Evolutionary conservation across 2,329 filamentous ascomycete genomes (phyloP).

Genomic region (Hymenoscyphus fructigenus): DNA sequence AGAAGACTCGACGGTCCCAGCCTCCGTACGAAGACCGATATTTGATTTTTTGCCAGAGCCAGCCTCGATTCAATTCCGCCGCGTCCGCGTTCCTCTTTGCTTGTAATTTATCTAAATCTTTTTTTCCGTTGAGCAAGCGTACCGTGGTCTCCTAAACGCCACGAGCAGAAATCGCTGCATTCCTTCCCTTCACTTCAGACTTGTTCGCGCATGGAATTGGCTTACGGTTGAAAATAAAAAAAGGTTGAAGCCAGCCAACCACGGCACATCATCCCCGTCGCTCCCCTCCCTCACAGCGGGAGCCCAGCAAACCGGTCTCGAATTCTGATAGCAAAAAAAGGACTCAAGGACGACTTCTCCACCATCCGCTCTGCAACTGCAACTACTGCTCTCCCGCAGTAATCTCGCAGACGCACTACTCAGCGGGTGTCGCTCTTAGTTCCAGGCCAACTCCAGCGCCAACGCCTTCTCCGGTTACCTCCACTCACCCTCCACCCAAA

Average conservation of each 20-base stretch:
- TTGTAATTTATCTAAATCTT: not conserved
- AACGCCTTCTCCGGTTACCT: conserved; percentile 1
- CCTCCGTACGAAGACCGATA: conserved; percentile 1
- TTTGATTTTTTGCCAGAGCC: not conserved
- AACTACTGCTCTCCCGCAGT: too few relatives aligned
- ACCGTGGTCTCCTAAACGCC: not conserved
- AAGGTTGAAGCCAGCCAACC: conserved; percentile 8
- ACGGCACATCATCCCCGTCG: conserved; percentile 5
- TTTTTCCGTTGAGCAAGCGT: not conserved
- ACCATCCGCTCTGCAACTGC: not conserved
- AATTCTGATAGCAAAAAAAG: not conserved
- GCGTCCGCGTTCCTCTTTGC: not conserved
- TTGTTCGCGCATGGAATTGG: conserved; percentile 5
- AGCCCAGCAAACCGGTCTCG: conserved; percentile 6
- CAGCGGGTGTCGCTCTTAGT: conserved; percentile 1
- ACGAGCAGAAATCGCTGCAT: not conserved
- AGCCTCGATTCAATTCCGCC: not conserved
- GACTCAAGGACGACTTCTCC: not conserved
- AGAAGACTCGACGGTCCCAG: conserved; percentile 6
- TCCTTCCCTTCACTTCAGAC: not conserved
- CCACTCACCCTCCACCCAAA: not conserved
- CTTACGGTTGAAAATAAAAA: not conserved
- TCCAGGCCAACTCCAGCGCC: not conserved
- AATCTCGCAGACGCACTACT: not conserved
- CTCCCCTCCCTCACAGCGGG: conserved; percentile 1